These are phyloP conservation scores for Chaetothyriales sp. DNA, from an alignment of 2,329 filamentous ascomycete genomes.

Conservation along the genomic window DNA sequence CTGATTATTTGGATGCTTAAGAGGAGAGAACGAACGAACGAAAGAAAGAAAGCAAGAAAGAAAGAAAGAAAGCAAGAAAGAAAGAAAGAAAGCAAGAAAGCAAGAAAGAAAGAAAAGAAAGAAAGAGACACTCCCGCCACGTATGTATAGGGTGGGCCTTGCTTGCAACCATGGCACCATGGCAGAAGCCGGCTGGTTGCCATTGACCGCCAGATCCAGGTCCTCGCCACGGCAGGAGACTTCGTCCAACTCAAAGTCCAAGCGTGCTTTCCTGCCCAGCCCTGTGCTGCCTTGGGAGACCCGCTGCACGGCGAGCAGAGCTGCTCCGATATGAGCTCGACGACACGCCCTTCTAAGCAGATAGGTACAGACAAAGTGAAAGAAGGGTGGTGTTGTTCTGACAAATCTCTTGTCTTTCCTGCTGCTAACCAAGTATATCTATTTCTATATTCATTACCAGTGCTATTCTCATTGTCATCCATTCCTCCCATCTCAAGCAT, in stretches of 20 bases:
- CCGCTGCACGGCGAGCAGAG: too few species aligned
- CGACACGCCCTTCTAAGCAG: background rate
- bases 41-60: background rate
- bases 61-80: background rate
- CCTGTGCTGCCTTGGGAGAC: too few species aligned
- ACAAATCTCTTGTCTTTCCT: background rate
- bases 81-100: background rate
- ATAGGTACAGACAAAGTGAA: background rate
- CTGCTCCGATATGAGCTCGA: background rate
- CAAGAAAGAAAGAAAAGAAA: too few species aligned
- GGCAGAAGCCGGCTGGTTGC: too few species aligned
- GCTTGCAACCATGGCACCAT: too few species aligned
- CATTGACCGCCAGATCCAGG: too few species aligned
- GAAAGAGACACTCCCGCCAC: background rate
- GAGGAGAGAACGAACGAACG: background rate
- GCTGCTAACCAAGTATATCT: background rate
- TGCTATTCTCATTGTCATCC: background rate
- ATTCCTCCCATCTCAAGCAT: conserved; percentile 25
- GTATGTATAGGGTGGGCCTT: too few species aligned
- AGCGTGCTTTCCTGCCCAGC: too few species aligned
- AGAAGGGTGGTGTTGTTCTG: background rate
- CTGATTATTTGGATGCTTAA: conserved; percentile 48
- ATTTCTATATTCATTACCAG: background rate
- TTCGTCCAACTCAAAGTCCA: background rate
- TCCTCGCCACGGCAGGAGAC: too few species aligned